These are phyloP conservation scores for Fusarium buharicum DNA, from an alignment of 2,329 filamentous ascomycete species.

Conservation along the genomic window DNA sequence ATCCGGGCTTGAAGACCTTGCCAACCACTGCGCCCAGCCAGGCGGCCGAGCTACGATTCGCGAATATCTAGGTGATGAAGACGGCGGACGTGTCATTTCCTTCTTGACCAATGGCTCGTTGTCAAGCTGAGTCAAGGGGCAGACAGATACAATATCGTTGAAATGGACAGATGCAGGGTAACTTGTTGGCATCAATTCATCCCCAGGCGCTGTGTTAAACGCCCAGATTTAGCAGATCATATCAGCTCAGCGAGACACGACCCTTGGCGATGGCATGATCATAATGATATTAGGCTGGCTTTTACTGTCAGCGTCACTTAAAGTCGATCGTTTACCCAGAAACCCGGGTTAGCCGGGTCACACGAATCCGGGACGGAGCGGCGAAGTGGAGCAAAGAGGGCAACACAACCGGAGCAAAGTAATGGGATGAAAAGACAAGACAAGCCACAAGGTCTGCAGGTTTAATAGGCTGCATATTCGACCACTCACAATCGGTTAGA, in stretches of 20 bases:
- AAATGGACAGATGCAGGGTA: conserved; percentile 12
- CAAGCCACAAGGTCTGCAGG: conserved; percentile 20
- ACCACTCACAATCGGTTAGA: conserved; percentile 14
- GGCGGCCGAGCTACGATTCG: conserved; percentile 38
- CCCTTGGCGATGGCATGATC: conserved; percentile 3
- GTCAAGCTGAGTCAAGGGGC: not conserved
- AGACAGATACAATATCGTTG: conserved; percentile 1
- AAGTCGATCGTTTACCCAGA: conserved; percentile 25
- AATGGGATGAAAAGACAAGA: not conserved
- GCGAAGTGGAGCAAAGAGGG: not conserved
- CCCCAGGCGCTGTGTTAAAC: not conserved
- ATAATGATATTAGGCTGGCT: too few relatives aligned
- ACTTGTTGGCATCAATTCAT: conserved; percentile 6
- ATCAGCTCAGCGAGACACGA: not conserved
- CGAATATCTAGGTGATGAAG: conserved; percentile 46
- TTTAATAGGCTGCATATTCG: conserved; percentile 27
- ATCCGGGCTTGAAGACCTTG: conserved; percentile 43
- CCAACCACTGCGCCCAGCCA: conserved; percentile 31
- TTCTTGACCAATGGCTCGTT: conserved; percentile 46
- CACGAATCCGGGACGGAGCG: conserved; percentile 1
- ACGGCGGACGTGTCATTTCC: conserved; percentile 45
- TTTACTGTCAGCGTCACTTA: conserved; percentile 9
- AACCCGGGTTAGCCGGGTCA: conserved; percentile 23
- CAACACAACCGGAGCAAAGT: conserved; percentile 4
- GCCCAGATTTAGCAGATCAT: not conserved